These are phyloP conservation scores for Sordaria brevicollis DNA, from an alignment of 495 filamentous ascomycete species.

Conservation along the genomic window DNA sequence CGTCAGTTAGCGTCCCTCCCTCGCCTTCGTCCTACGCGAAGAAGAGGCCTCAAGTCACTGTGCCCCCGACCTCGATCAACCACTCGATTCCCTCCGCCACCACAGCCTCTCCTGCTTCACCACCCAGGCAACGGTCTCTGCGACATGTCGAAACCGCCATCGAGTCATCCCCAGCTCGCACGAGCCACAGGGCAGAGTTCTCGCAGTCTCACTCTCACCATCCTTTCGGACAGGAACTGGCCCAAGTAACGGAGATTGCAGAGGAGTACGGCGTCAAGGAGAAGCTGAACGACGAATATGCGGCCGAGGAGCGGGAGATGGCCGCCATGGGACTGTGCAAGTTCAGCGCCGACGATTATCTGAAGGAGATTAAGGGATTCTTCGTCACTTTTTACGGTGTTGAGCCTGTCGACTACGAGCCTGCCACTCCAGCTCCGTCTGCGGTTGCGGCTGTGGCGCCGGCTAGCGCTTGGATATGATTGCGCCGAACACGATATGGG, in stretches of 20 bases:
- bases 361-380: conserved; percentile 66
- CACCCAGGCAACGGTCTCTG: background rate
- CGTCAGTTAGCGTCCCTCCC: conserved; percentile 20
- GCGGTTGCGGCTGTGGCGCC: conserved; percentile 19
- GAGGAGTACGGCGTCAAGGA: conserved; percentile 71
- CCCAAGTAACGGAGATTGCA: conserved; percentile 67
- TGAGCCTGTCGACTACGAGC: conserved; percentile 4
- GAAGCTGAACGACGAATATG: conserved; percentile 50
- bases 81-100: conserved; percentile 8
- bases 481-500: too few relatives aligned
- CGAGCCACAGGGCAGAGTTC: conserved; percentile 19
- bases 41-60: conserved; percentile 18
- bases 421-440: background rate
- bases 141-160: conserved; percentile 2
- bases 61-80: conserved; percentile 10
- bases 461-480: background rate
- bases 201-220: conserved; percentile 24
- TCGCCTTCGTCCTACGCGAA: conserved; percentile 27
- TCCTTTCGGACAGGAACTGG: conserved; percentile 66
- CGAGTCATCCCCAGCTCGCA: conserved; percentile 6
- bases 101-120: conserved; percentile 3
- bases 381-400: conserved; percentile 35
- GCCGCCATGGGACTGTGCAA: conserved; percentile 56
- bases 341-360: conserved; percentile 74
- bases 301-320: conserved; percentile 62